These are phyloP conservation scores for Penicillium sp. DNA, from an alignment of 2,329 filamentous ascomycete genomes.

Conservation along the genomic window DNA sequence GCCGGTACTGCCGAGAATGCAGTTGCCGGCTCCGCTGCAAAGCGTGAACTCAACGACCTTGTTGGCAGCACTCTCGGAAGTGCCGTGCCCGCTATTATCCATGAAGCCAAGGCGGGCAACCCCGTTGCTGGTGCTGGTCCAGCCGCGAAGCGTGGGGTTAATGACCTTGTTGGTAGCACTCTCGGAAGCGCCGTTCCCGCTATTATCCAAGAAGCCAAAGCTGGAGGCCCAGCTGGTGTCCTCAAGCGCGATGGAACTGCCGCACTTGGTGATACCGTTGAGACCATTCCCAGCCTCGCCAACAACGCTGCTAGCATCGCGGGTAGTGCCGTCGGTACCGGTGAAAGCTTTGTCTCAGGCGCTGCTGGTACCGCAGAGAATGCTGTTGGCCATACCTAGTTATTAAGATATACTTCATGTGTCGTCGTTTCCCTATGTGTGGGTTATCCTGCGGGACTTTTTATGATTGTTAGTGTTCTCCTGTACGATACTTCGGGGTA, in stretches of 20 bases:
- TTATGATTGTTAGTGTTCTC: background rate
- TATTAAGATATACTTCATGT: background rate
- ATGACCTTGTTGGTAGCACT: background rate
- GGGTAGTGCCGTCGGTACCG: constrained; percentile 14
- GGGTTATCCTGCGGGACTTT: background rate
- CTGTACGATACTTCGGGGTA: constrained; percentile 13
- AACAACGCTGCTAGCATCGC: constrained; percentile 5
- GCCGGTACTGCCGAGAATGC: constrained; percentile 9
- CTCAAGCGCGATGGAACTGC: constrained; percentile 2
- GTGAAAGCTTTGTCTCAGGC: constrained; percentile 7
- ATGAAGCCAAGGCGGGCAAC: background rate
- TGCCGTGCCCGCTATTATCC: background rate
- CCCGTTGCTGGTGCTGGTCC: too few species aligned
- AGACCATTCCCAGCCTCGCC: background rate
- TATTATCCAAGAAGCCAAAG: background rate
- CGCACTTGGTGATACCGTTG: background rate
- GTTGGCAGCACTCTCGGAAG: background rate
- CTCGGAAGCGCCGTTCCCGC: background rate
- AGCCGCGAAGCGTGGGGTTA: background rate
- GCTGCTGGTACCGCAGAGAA: constrained; percentile 11
- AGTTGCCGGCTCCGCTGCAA: background rate
- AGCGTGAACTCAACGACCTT: background rate
- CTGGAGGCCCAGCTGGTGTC: background rate
- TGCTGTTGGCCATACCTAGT: constrained; percentile 1
- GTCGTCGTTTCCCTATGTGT: background rate